Evolutionary conservation across 2,329 filamentous ascomycete genomes (phyloP), one percentile per base, ranked within the genome.

Genomic region (Aspergillus viridinutans): DNA sequence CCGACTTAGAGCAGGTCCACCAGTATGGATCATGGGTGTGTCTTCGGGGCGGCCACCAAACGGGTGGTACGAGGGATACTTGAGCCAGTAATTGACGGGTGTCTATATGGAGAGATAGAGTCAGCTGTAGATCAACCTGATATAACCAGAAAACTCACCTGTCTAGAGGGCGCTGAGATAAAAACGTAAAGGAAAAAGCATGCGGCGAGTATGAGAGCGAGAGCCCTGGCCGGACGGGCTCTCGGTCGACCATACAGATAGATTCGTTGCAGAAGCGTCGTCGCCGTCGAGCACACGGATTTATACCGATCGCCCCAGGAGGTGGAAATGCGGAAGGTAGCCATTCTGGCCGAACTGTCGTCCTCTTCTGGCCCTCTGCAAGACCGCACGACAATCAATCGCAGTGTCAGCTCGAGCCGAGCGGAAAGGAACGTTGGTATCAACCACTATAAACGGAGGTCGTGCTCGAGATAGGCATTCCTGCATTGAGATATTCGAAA

Each of bases 11-110:
- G 58, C 42, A 21, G 60, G 61, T 38, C 56, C 56, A 8, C 53
- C 59, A 21, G 64, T 60, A 21, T 67, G 58, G 50, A 70, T 55
- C 50, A 74, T 65, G 56, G 61, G 61, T 25, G 67, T 62, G 56
- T 73, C 64, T 65, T 74, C 70, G 1, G 71, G 70, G 45, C 59
- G 64, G 42, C 64, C 59, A 10, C 63, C 56, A 21, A 69, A 69
- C 20, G 70, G 66, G 56, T 65, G 68, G 51, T 63, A 66, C 10
- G 71, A 72, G 29, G 71, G 72, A 52, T 70, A 72, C 43, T 68
- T 64, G n/a, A 67, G 50, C 66, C 68, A 73, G 58, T 69, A 71
- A 53, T 72, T 63, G 21, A 67, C 60, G 14, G 62, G 32, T 56
- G 62, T 57, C 67, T 71, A 52, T 45, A 40, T 35, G 25, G 40